These are phyloP conservation scores for Colletotrichum limetticola DNA, from an alignment of 2,329 filamentous ascomycete species.

Conservation along the genomic window DNA sequence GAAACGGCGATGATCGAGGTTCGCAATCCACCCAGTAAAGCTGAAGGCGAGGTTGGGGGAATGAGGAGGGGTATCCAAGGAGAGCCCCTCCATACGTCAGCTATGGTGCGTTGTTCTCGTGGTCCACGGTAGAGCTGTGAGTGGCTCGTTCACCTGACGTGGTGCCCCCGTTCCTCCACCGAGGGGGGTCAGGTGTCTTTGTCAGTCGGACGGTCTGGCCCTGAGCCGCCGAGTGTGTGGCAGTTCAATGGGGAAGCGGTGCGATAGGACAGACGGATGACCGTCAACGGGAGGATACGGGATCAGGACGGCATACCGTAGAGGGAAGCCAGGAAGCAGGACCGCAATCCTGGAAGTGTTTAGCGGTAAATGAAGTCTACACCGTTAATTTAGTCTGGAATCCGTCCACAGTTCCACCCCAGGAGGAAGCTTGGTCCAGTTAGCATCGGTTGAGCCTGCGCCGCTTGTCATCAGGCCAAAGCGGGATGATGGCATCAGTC, in stretches of 20 bases:
- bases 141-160: conserved; percentile 33
- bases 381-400: conserved; percentile 26
- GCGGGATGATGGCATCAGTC: conserved; percentile 33
- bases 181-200: conserved; percentile 34
- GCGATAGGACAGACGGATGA: conserved; percentile 29
- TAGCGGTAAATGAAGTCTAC: not conserved
- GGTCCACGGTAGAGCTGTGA: conserved; percentile 28
- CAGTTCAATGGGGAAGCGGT: conserved; percentile 15
- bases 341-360: conserved; percentile 5
- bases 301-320: conserved; percentile 19
- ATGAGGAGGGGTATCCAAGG: conserved; percentile 19
- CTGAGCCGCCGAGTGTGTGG: conserved; percentile 20
- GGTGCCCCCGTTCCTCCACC: conserved; percentile 27
- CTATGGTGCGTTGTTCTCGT: conserved; percentile 35
- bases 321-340: not conserved
- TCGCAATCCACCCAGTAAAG: not conserved
- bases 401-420: conserved; percentile 10
- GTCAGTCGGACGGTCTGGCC: conserved; percentile 28
- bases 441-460: conserved; percentile 18
- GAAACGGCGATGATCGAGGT: conserved; percentile 28
- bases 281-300: conserved; percentile 21
- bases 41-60: not conserved
- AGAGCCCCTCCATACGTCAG: conserved; percentile 32
- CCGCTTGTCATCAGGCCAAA: conserved; percentile 32
- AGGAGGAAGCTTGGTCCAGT: conserved; percentile 11